phyloP scores from a whole-genome alignment of 139 green algal species.

The Picochlorum costavermella region DNA sequence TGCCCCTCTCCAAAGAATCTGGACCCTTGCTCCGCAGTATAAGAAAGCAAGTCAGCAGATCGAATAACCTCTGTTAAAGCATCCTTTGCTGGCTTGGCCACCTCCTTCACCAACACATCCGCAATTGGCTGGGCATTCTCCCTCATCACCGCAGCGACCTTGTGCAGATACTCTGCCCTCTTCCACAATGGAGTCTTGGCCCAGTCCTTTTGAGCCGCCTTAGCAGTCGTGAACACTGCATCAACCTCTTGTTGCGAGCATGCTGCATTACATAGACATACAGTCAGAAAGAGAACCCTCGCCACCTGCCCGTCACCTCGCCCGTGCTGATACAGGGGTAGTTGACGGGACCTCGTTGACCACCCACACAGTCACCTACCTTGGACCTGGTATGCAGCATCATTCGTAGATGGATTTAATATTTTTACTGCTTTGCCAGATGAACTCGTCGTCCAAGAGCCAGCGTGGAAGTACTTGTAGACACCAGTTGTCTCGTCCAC shows the following conservation, averaged over 20 bases:
- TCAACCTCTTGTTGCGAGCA: slow-evolving; percentile 89
- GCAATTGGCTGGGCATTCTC: slow-evolving; percentile 78
- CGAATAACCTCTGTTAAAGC: slow-evolving; percentile 67
- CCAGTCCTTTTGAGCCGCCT: slow-evolving; percentile 76
- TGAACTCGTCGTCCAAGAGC: slow-evolving; percentile 66
- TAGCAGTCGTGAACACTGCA: slow-evolving; percentile 59
- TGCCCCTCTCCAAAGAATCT: slow-evolving; percentile 73
- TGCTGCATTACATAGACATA: slow-evolving; percentile 37
- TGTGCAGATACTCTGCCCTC: slow-evolving; percentile 72
- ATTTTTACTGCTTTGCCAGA: slow-evolving; percentile 62
- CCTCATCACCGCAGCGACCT: slow-evolving; percentile 63
- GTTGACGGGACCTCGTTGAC: too few species aligned
- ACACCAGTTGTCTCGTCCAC: slow-evolving; percentile 30
- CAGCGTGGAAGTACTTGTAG: slow-evolving; percentile 73
- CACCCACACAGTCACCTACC: slow-evolving; percentile 27
- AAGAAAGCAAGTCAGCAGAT: slow-evolving; percentile 83
- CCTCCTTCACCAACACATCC: slow-evolving; percentile 78
- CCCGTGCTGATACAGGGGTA: too few species aligned
- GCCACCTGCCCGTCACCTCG: background rate
- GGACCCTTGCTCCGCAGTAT: slow-evolving; percentile 89
- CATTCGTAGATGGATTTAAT: slow-evolving; percentile 63
- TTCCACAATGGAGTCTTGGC: slow-evolving; percentile 81
- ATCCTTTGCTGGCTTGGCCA: slow-evolving; percentile 89
- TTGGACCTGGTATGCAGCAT: slow-evolving; percentile 59
- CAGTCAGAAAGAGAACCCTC: background rate